These are phyloP conservation scores for Cornus kousa DNA, from an alignment of 148 eudicot species.

Conservation along the genomic window DNA sequence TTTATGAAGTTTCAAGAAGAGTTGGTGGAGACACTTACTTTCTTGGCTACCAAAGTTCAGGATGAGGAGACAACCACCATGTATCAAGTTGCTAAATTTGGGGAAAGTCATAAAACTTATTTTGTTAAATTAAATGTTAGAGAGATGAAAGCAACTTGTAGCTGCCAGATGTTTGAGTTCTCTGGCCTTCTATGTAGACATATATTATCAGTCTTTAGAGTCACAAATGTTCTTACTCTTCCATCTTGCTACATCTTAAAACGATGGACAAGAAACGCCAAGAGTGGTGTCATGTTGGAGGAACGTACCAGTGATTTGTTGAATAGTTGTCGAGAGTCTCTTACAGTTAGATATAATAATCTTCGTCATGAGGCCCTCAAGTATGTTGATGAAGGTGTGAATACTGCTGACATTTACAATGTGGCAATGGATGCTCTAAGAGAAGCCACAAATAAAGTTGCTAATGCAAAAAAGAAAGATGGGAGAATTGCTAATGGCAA, in stretches of 20 bases:
- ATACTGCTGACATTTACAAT: slow-evolving; percentile 41
- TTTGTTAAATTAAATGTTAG: slow-evolving; percentile 39
- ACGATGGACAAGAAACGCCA: slow-evolving; percentile 66
- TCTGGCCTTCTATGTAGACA: slow-evolving; percentile 61
- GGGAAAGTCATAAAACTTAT: slow-evolving; percentile 47
- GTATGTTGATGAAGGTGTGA: slow-evolving; percentile 51
- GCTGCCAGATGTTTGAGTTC: slow-evolving; percentile 65
- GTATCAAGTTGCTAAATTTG: slow-evolving; percentile 48
- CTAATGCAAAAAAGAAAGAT: slow-evolving; percentile 23
- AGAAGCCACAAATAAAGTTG: slow-evolving; percentile 45
- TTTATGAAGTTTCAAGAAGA: slow-evolving; percentile 57
- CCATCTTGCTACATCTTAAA: slow-evolving; percentile 48
- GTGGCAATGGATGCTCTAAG: slow-evolving; percentile 48
- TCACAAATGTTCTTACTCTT: slow-evolving; percentile 54
- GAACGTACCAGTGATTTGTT: slow-evolving; percentile 18
- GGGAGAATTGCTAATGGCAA: slow-evolving; percentile 28
- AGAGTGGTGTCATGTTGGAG: slow-evolving; percentile 52
- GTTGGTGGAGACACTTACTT: slow-evolving; percentile 58
- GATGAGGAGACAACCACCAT: slow-evolving; percentile 36
- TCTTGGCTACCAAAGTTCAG: slow-evolving; percentile 48
- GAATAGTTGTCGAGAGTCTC: slow-evolving; percentile 43
- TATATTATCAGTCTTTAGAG: slow-evolving; percentile 53
- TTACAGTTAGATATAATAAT: slow-evolving; percentile 44
- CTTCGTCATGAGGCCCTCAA: slow-evolving; percentile 48
- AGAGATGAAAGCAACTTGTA: slow-evolving; percentile 51